Percentiles rank a stretch among this genome's conserved stretches.
These are phyloP conservation scores for Daedaleopsis nitida DNA, from an alignment of 768 basidiomycete genomes.

Conservation along the genomic window DNA sequence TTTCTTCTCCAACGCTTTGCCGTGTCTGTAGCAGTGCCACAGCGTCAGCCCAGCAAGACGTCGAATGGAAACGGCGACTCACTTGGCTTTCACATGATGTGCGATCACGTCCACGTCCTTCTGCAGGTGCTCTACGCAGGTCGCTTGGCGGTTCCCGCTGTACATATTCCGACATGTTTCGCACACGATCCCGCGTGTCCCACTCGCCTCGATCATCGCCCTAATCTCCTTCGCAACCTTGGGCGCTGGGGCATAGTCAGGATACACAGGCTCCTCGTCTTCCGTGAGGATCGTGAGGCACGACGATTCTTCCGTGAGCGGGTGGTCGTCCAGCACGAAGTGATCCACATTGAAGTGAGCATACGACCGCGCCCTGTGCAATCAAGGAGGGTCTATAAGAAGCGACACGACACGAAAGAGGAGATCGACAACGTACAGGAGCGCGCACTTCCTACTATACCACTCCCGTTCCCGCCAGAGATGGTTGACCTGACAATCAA, in stretches of 20 bases:
- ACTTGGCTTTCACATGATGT: conserved; percentile 3
- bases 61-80: not conserved
- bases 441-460: not conserved
- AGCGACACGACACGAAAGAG: too few relatives aligned
- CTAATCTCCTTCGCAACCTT: not conserved
- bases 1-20: too few relatives aligned
- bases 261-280: not conserved
- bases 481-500: not conserved
- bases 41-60: too few relatives aligned
- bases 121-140: too few relatives aligned
- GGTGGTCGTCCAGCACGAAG: not conserved
- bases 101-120: not conserved
- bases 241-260: not conserved
- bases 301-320: not conserved
- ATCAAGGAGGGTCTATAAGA: too few relatives aligned
- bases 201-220: not conserved
- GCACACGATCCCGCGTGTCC: not conserved
- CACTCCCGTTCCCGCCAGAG: not conserved
- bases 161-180: not conserved
- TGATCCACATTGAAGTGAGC: not conserved
- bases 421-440: not conserved
- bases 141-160: too few relatives aligned
- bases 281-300: not conserved
- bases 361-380: not conserved
- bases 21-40: too few relatives aligned